Evolutionary conservation across 2,329 filamentous ascomycete species (phyloP), one percentile per base, ranked within the genome.

Genomic region (Didymella pinodella): DNA sequence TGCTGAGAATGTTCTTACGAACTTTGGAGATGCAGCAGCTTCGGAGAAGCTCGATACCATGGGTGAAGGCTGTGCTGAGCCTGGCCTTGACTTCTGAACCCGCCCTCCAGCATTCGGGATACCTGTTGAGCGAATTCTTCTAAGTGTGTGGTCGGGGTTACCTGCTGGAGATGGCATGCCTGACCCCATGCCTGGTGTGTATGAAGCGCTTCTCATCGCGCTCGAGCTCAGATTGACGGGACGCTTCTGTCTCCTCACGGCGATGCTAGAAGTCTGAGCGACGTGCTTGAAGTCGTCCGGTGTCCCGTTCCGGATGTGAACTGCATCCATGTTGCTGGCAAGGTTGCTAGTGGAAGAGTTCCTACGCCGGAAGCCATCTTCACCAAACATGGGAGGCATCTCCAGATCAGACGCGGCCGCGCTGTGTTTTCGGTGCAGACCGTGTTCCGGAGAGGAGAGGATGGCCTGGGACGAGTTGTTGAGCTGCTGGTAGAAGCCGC

Each of bases 1-100:
- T 4, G 73, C 68, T 2, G 75, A 77, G 31, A 75, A 72, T 2
- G 80, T 73, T 20, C 79, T 75, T 8, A 74, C 69, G 48, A 79
- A 79, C 50, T 79, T 80, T 12, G 80, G 79, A 12, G 79, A 82
- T n/a, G 77, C 76, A 57, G 80, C 79, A 56, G 80, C 77, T n/a
- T 82, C 80, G 5, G 78, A 74, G 60, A 83, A 83, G 32, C 75
- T 79, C 52, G 76, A 73, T 32, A 75, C 72, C 68, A 83, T 74
- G 22, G 81, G 81, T 20, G 81, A 84, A 12, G 80, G 78, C 64
- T 83, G 81, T 22, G 80, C 77, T 22, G 81, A 79, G 46, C 79
- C 77, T 26, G 77, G 72, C 32, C 68, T 73, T 1, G 76, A 72
- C 61, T 84, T 84, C 61, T 81, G 79, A 25, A 84, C 76, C 44